Percentiles rank a stretch among this genome's conserved stretches.
These are phyloP conservation scores for Cladorrhinum sp. DNA, from an alignment of 2,329 filamentous ascomycete genomes.

Conservation along the genomic window DNA sequence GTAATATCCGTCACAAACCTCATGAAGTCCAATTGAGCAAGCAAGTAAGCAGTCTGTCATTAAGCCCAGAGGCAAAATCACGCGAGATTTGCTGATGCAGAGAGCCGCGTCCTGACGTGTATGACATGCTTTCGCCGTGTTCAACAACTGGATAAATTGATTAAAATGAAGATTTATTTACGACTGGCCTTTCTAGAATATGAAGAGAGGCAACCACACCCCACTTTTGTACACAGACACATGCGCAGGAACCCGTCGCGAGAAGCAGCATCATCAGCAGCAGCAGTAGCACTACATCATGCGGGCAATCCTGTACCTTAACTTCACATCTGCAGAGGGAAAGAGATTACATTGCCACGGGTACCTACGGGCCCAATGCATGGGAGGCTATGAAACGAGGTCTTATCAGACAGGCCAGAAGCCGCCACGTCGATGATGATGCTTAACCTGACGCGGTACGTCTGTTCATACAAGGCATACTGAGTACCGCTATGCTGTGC, in stretches of 20 bases:
- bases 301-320: no score
- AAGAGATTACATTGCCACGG: neutral
- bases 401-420: neutral
- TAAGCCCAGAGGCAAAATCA: neutral
- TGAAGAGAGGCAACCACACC: neutral
- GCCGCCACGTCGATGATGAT: neutral
- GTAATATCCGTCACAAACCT: no score
- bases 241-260: neutral
- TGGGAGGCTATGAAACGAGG: neutral
- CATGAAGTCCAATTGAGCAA: neutral
- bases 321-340: neutral
- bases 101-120: neutral
- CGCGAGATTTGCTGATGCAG: neutral
- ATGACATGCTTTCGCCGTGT: neutral
- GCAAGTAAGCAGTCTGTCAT: slow-evolving; percentile 1
- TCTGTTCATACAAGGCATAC: neutral
- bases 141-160: neutral
- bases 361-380: neutral
- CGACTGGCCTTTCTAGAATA: neutral
- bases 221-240: neutral
- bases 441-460: neutral
- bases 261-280: neutral
- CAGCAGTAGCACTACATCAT: neutral
- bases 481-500: neutral
- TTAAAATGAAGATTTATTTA: neutral